These are phyloP conservation scores for Poa annua DNA, from an alignment of 176 grass and related monocot genomes.

Conservation along the genomic window DNA sequence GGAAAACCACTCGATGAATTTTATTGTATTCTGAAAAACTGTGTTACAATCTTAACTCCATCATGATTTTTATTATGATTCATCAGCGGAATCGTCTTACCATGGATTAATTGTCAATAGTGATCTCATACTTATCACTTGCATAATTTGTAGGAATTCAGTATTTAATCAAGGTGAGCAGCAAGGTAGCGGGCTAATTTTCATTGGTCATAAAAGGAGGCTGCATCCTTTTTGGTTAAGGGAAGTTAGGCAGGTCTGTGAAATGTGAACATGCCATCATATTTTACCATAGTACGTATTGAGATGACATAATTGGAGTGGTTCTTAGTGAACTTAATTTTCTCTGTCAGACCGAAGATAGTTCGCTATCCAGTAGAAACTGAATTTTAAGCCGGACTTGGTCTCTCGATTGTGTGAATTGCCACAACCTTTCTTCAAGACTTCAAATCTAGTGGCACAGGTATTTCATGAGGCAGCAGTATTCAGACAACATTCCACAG, in stretches of 20 bases:
- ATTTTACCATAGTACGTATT: constrained; percentile 4
- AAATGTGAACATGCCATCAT: not conserved
- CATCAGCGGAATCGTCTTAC: not conserved
- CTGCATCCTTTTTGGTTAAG: not conserved
- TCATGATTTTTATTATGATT: not conserved
- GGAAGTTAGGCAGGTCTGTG: not conserved
- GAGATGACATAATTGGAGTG: not conserved
- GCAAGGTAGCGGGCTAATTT: not conserved
- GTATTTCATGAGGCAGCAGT: not conserved
- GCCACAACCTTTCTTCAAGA: not conserved
- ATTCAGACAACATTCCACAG: not conserved
- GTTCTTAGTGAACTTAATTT: not conserved
- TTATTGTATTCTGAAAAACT: constrained; percentile 3
- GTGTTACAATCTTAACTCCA: not conserved
- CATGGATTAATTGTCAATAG: not conserved
- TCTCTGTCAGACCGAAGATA: constrained; percentile 1
- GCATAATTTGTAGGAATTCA: not conserved
- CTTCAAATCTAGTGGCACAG: not conserved
- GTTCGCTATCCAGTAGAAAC: not conserved
- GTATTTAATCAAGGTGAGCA: constrained; percentile 5
- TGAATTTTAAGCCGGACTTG: not conserved
- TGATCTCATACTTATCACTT: not conserved
- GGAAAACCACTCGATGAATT: constrained; percentile 49
- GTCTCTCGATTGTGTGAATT: not conserved
- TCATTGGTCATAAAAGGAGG: not conserved